Evolutionary conservation across 2,329 filamentous ascomycete genomes (phyloP).

Genomic region (Cercospora beticola): DNA sequence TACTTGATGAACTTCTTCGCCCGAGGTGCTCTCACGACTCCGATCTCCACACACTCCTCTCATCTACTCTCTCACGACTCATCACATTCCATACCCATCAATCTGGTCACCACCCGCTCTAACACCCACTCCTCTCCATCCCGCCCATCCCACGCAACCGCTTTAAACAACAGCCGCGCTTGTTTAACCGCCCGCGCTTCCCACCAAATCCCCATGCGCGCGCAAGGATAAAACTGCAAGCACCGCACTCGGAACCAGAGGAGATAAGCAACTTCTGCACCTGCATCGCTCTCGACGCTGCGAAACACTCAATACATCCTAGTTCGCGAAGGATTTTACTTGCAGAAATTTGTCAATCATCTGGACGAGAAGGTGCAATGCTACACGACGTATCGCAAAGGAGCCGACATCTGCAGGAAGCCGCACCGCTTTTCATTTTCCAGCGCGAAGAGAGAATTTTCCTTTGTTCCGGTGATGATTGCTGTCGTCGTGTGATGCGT

Average conservation of each 20-base stretch:
- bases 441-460: not conserved
- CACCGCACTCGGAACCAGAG: not conserved
- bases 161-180: not conserved
- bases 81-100: not conserved
- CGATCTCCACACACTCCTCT: not conserved
- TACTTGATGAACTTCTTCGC: not conserved
- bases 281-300: not conserved
- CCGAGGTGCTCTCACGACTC: not conserved
- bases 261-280: not conserved
- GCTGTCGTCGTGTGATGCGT: not conserved
- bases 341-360: not conserved
- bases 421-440: not conserved
- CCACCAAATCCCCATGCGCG: not conserved
- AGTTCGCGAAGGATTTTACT: not conserved
- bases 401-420: not conserved
- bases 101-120: not conserved
- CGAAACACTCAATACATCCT: not conserved
- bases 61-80: not conserved
- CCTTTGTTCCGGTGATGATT: not conserved
- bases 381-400: not conserved
- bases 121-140: not conserved
- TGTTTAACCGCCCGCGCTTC: not conserved
- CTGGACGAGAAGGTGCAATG: not conserved
- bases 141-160: not conserved
- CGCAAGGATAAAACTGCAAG: not conserved